Conservation (phyloP, 805 yeast species). For the Ogataea wickerhamii region DNA sequence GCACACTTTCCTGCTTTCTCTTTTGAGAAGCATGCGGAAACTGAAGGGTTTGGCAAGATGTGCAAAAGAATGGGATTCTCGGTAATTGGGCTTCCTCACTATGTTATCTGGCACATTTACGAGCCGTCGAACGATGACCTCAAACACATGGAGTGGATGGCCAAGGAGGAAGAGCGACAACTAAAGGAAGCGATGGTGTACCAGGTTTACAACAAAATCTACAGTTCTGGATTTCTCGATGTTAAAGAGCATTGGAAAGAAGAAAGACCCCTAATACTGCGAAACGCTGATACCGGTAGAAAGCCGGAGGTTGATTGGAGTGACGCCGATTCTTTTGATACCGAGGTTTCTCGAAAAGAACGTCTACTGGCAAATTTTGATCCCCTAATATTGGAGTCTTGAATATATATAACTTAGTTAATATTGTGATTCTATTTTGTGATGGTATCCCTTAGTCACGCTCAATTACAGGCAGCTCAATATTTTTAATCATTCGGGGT, state of each 20-base stretch:
- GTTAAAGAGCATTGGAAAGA: conserved; percentile 68
- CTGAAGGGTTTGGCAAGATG: conserved; percentile 94
- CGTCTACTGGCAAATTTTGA: conserved; percentile 5
- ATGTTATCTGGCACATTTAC: conserved; percentile 94
- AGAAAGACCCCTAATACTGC: conserved; percentile 68
- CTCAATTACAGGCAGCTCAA: conserved; percentile 7
- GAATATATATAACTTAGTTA: too few species aligned
- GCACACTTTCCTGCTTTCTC: conserved; percentile 97
- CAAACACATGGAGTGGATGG: conserved; percentile 82
- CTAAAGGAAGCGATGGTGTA: conserved; percentile 59
- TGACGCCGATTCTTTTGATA: conserved; percentile 45
- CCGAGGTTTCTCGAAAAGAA: neutral
- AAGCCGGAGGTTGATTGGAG: conserved; percentile 65
- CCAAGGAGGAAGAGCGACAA: conserved; percentile 67
- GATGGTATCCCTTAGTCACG: too few species aligned
- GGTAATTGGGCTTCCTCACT: conserved; percentile 90
- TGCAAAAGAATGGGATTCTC: conserved; percentile 81
- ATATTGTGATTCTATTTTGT: neutral
- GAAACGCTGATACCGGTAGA: conserved; percentile 65
- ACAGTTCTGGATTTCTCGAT: conserved; percentile 76
- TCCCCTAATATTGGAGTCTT: too few species aligned
- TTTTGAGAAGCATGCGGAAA: conserved; percentile 94
- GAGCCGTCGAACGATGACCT: conserved; percentile 94
- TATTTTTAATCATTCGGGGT: conserved; percentile 13
- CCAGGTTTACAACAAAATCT: conserved; percentile 64